Percentiles rank a stretch among this genome's conserved stretches.
These are phyloP conservation scores for Penicillium pulvis DNA, from an alignment of 495 filamentous ascomycete genomes.

Conservation along the genomic window DNA sequence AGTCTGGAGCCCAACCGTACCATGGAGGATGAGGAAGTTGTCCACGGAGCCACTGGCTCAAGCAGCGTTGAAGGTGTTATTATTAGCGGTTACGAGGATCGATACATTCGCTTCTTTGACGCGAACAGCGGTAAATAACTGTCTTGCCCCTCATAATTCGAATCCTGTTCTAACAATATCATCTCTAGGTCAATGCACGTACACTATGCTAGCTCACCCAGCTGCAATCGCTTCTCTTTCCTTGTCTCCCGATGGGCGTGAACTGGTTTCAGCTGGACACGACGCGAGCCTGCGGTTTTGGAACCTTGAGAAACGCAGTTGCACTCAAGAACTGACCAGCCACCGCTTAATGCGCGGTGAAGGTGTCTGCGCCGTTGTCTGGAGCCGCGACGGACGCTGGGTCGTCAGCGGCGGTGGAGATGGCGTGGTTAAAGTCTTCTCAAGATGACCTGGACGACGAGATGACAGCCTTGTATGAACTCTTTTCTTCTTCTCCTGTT, in stretches of 20 bases:
- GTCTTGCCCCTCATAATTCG: neutral
- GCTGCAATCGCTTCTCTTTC: constrained; percentile 88
- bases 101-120: constrained; percentile 94
- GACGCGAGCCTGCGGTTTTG: constrained; percentile 95
- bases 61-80: constrained; percentile 89
- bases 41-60: constrained; percentile 80
- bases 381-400: constrained; percentile 92
- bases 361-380: constrained; percentile 88
- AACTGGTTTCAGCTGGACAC: constrained; percentile 94
- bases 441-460: constrained; percentile 48
- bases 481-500: constrained; percentile 20
- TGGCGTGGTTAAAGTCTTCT: constrained; percentile 95
- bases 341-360: constrained; percentile 93
- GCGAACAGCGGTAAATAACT: constrained; percentile 90
- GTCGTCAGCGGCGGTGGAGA: constrained; percentile 96
- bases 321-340: constrained; percentile 89
- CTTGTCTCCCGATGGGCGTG: constrained; percentile 86
- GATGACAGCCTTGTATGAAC: constrained; percentile 41
- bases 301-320: constrained; percentile 92
- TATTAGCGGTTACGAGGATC: constrained; percentile 94
- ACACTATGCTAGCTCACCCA: constrained; percentile 96
- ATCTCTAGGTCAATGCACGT: constrained; percentile 92
- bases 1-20: constrained; percentile 65
- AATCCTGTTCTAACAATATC: constrained; percentile 32
- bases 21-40: constrained; percentile 65